Evolutionary conservation across 2,329 filamentous ascomycete genomes (phyloP), one percentile per base, ranked within the genome.

Genomic region (Fusarium sp.): DNA sequence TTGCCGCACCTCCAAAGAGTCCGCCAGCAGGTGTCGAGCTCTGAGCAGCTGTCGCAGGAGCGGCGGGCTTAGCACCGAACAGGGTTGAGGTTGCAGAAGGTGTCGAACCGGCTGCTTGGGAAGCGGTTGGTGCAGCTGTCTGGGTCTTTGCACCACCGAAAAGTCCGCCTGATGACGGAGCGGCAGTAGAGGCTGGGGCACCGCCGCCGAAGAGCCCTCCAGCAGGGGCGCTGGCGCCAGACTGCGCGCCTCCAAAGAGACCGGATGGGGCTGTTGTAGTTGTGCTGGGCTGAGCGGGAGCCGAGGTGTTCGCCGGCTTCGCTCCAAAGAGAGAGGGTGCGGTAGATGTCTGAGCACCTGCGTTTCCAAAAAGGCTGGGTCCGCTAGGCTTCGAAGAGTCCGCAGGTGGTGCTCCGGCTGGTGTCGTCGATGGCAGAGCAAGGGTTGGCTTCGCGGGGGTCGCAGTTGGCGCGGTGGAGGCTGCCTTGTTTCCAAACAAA

Each of bases 341-440:
- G 56, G 75, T 70, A n/a, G 74, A 63, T 60, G 75, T 20, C 59
- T 77, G 72, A 20, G 77, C 64, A 23, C 69, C 62, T 20, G 67
- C 37, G 54, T 77, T 79, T 23, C 74, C 73, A 54, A 81, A 80
- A 9, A 81, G 62, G 56, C 56, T 64, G n/a, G 72, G 52, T 4
- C 71, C 60, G 6, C 75, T 71, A 63, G 81, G 73, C 67, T 81
- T 81, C 13, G 80, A 74, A 25, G 78, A 72, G 64, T 82, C 84
- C 6, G 83, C 77, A 1, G 88, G 87, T 65, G 88, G 88, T n/a
- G 86, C 85, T 39, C 88, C 88, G 25, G 88, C 88, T 18, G 88
- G 88, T 39, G 88, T 90, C 3, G 88, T 90, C 20, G 88, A 90
- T 64, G 84, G 82, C 37, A 88, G 76, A n/a, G 80, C 75, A 65